These are phyloP conservation scores for Saccharomycopsis olivae DNA, from an alignment of 805 yeast genomes.

Conservation along the genomic window DNA sequence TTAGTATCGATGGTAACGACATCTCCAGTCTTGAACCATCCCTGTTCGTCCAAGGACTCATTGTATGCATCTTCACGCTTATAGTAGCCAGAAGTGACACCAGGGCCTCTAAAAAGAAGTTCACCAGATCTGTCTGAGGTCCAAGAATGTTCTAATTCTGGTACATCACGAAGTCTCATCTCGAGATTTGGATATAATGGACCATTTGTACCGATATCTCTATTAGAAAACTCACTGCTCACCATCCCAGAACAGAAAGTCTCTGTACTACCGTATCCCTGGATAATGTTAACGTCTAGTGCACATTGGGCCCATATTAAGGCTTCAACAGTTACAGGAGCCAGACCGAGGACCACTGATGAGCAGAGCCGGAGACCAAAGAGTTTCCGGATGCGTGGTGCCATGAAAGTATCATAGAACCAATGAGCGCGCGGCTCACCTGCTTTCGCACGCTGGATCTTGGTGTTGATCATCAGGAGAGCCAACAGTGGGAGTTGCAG, in stretches of 20 bases:
- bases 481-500: constrained; percentile 27
- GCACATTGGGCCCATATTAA: constrained; percentile 52
- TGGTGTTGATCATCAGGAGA: constrained; percentile 33
- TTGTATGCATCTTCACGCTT: constrained; percentile 39
- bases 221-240: constrained; percentile 36
- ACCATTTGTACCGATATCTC: constrained; percentile 49
- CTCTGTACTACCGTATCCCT: constrained; percentile 75
- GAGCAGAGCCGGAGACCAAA: constrained; percentile 38
- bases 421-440: constrained; percentile 17
- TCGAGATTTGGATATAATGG: constrained; percentile 46
- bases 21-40: constrained; percentile 51
- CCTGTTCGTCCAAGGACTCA: constrained; percentile 33
- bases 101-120: constrained; percentile 53
- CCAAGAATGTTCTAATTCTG: constrained; percentile 46
- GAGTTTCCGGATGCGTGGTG: constrained; percentile 33
- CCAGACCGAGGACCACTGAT: constrained; percentile 45
- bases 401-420: constrained; percentile 27
- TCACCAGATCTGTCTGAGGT: constrained; percentile 45
- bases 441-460: constrained; percentile 10
- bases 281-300: constrained; percentile 42
- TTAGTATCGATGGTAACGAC: constrained; percentile 33
- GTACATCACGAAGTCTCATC: constrained; percentile 50
- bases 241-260: constrained; percentile 33
- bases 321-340: constrained; percentile 55
- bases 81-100: constrained; percentile 45